Base-by-base conservation (phyloP, 192 early-diverging fungal genomes). In the Coemansia sp. region DNA sequence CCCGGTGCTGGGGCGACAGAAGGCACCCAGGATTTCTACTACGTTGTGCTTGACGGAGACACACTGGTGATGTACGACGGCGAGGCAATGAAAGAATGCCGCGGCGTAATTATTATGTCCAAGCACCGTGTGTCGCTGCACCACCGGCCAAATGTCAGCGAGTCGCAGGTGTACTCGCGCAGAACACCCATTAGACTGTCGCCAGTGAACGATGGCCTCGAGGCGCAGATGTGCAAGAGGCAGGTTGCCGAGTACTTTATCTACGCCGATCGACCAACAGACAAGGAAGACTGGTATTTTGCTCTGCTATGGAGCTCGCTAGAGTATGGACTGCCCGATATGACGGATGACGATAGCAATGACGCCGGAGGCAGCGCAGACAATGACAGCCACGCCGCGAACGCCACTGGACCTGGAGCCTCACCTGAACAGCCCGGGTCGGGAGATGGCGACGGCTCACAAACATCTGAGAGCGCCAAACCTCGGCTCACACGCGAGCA, bases 201-300 rank as follows among this genome's bases (percentile, higher is more conserved):
- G 19, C 74, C 74, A 5, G 40, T 66, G 17, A 65, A 59, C 36
- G 71, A 63, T 14, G 53, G 53, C 5, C 56, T 54, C 19, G 64
- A 62, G 25, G 53, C 62, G 22, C 50, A 38, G 25, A 31, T 62
- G 42, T 71, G 66, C 38, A 61, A 48, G 59, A 19, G 69, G 1
- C 78, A 81, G 64, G 57, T 66, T 47, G 67, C 68, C 2, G 79
- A 78, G 17, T 84, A 84, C 57, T 90, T 86, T 46, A 71, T 88
- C 22, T 84, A 86, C 19, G 85, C 82, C 31, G 86, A 83, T 57
- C 71, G 75, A 31, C 83, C 78, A 25, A 74, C 78, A 15, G 91
- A 94, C 42, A 96, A 96, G 70, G 94, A 96, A 68, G 91, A 92
- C 66, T 94, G 93, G 88, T 91, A 90, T 58, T 88, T 94, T 75